Evolutionary conservation across 2,329 filamentous ascomycete species (phyloP), one percentile per base, ranked within the genome.

Genomic region (Oidium heveae): DNA sequence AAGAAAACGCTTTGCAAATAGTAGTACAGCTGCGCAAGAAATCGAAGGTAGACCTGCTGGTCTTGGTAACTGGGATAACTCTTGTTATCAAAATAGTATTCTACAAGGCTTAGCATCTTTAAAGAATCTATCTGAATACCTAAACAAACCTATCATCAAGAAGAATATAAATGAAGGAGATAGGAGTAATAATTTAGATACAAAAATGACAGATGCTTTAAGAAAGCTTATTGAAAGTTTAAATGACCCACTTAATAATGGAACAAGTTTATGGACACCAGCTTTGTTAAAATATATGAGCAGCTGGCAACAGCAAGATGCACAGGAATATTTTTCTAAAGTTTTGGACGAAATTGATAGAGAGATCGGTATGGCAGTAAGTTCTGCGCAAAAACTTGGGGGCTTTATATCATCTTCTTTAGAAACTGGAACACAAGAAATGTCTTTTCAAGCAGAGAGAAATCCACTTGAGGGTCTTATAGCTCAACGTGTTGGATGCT

Each of bases 11-110:
- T 65, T 79, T 2, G 71, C 70, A 41, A 62, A 59, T n/a, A 57
- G 62, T 52, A 50, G 75, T 74, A 24, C 20, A n/a, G 47, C 15
- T 32, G 0, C 71, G 68, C 43, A 68, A 63, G 54, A 64, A 59
- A 66, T 66, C 24, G 62, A 67, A 24, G 69, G 73, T 47, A 67
- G 68, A 34, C 83, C 72, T 52, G 74, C 71, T 1, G 91, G 91
- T 0, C 70, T 96, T 54, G 86, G 86, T 10, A 98, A 98, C 66
- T 82, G 80, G 70, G 86, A 94, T 69, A 94, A 95, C 65, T 94
- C 87, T 1, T 96, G 91, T 70, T 98, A 94, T 66, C 91, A 96
- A 67, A 98, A 98, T 67, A 95, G 88, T 64, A 82, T 95, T 20
- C 77, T 98, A 12, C 87, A 94, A 66, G 80, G 82, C 7, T 71